Conservation (phyloP, 768 basidiomycete species). For the Strobilomyces dryophilus region DNA sequence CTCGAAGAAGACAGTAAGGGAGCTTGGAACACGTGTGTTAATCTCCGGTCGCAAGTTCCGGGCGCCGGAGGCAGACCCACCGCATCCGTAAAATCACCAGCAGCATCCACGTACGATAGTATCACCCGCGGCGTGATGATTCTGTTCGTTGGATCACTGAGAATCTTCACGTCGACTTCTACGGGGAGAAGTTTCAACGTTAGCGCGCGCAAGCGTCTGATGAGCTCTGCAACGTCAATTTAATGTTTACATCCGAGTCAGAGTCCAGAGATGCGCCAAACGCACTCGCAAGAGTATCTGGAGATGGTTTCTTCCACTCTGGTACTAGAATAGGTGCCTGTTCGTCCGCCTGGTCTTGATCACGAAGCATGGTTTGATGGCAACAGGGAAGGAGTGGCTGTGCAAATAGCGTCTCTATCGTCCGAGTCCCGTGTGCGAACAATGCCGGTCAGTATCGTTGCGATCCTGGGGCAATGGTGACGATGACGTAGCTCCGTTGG, state of each 20-base stretch:
- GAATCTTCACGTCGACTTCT: slow-evolving; percentile 62
- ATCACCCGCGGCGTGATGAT: slow-evolving; percentile 82
- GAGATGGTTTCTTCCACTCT: slow-evolving; percentile 50
- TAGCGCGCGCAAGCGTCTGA: slow-evolving; percentile 74
- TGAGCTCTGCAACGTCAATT: slow-evolving; percentile 53
- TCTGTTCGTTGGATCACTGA: slow-evolving; percentile 76
- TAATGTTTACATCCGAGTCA: background rate
- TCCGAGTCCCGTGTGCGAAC: slow-evolving; percentile 2
- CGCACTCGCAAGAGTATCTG: slow-evolving; percentile 76
- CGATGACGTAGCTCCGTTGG: background rate
- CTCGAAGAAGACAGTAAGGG: slow-evolving; percentile 77
- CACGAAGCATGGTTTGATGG: slow-evolving; percentile 21
- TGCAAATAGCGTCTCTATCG: slow-evolving; percentile 26
- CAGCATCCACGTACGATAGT: slow-evolving; percentile 69
- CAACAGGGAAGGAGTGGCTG: slow-evolving; percentile 10
- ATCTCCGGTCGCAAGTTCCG: background rate
- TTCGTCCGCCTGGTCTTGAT: slow-evolving; percentile 32
- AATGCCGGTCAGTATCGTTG: slow-evolving; percentile 51
- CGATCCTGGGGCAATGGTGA: background rate
- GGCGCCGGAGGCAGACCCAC: slow-evolving; percentile 39
- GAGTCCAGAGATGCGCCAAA: background rate
- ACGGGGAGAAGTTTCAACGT: slow-evolving; percentile 74
- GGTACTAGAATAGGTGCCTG: slow-evolving; percentile 42
- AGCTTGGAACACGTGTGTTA: slow-evolving; percentile 41
- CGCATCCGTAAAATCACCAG: slow-evolving; percentile 84